Conservation (phyloP, 2,329 filamentous ascomycete species). For the Aspergillus alliaceus region DNA sequence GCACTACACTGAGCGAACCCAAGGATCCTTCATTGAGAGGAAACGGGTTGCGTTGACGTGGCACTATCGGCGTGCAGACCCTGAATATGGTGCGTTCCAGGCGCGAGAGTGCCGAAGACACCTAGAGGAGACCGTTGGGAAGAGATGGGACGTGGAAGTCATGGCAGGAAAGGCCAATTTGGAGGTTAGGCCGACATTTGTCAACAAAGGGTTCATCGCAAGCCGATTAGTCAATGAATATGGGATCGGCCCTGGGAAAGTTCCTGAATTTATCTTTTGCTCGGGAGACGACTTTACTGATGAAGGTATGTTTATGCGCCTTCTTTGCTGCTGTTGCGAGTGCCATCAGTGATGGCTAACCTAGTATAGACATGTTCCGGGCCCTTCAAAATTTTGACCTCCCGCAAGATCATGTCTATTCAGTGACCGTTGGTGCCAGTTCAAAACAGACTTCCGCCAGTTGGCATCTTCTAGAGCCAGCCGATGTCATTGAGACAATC, state of each 20-base stretch:
- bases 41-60: constrained; percentile 94
- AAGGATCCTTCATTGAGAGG: constrained; percentile 87
- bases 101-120: constrained; percentile 78
- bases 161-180: constrained; percentile 97
- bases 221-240: constrained; percentile 79
- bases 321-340: constrained; percentile 11
- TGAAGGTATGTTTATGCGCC: constrained; percentile 70
- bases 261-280: constrained; percentile 84
- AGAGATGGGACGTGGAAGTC: constrained; percentile 87
- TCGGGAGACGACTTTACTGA: constrained; percentile 95
- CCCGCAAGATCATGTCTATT: constrained; percentile 71
- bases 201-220: constrained; percentile 97
- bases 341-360: constrained; percentile 2
- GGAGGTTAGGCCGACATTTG: constrained; percentile 92
- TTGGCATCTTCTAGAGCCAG: constrained; percentile 86
- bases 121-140: constrained; percentile 72
- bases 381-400: constrained; percentile 63
- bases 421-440: constrained; percentile 86
- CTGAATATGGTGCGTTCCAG: constrained; percentile 78
- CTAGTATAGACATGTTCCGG: constrained; percentile 71
- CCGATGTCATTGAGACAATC: constrained; percentile 75
- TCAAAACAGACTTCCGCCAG: constrained; percentile 88
- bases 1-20: constrained; percentile 81
- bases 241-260: constrained; percentile 53
- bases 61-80: constrained; percentile 93